These are phyloP conservation scores for Cercospora beticola DNA, from an alignment of 2,329 filamentous ascomycete species.

Conservation along the genomic window DNA sequence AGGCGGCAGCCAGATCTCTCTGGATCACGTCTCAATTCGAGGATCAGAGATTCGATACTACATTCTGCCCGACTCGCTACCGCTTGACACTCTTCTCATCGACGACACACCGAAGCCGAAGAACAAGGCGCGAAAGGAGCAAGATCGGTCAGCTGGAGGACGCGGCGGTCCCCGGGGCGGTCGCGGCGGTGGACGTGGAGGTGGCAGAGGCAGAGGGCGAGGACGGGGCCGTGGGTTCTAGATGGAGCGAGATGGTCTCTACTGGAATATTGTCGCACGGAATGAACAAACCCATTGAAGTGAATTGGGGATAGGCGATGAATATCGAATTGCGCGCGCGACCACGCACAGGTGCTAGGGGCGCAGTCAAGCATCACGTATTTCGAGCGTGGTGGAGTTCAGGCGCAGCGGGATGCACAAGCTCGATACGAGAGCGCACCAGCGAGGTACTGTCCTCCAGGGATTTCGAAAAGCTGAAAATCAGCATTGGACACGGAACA, in stretches of 20 bases:
- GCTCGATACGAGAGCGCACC: background rate
- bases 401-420: background rate
- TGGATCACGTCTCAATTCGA: conserved; percentile 95
- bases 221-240: conserved; percentile 31
- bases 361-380: background rate
- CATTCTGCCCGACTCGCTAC: conserved; percentile 92
- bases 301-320: no score
- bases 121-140: conserved; percentile 98
- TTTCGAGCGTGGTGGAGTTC: background rate
- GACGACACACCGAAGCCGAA: conserved; percentile 98
- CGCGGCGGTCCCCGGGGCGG: conserved; percentile 50
- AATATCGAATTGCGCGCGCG: no score
- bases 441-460: background rate
- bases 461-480: background rate
- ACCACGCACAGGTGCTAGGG: background rate
- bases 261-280: no score
- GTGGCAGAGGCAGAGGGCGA: conserved; percentile 36
- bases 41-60: conserved; percentile 95
- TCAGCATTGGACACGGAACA: background rate
- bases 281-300: background rate
- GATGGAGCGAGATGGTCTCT: background rate
- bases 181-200: conserved; percentile 43
- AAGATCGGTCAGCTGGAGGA: conserved; percentile 47
- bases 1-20: conserved; percentile 79
- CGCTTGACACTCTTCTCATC: conserved; percentile 90